Percentiles rank a stretch among this genome's conserved stretches.
Conservation (phyloP, 2,329 filamentous ascomycete species). For the Teratosphaeria gauchensis region DNA sequence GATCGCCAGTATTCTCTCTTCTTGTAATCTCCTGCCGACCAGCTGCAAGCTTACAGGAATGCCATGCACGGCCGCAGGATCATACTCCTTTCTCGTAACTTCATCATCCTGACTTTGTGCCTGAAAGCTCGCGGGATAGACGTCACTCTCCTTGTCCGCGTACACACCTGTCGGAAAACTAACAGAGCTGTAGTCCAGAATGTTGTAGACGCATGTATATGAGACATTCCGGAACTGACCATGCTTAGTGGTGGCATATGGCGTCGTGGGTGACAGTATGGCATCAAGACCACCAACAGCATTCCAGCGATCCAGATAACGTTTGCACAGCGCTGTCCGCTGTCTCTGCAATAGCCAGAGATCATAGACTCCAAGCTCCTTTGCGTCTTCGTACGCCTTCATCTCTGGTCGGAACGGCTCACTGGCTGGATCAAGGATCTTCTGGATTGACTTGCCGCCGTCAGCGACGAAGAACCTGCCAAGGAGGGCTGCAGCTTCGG, state of each 20-base stretch:
- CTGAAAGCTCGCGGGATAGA: conserved; percentile 13
- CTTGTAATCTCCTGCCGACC: conserved; percentile 23
- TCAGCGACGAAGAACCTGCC: conserved; percentile 40
- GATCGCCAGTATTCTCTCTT: conserved; percentile 27
- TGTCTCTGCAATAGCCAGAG: conserved; percentile 43
- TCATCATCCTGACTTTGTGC: conserved; percentile 31
- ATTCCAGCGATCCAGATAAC: conserved; percentile 38
- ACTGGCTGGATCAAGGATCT: conserved; percentile 30
- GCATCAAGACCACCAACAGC: conserved; percentile 33
- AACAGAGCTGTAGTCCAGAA: conserved; percentile 38
- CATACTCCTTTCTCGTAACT: conserved; percentile 26
- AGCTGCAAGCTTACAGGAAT: conserved; percentile 31
- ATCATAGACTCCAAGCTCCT: conserved; percentile 32
- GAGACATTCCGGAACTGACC: conserved; percentile 38
- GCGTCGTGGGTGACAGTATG: conserved; percentile 38
- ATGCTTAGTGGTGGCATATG: conserved; percentile 33
- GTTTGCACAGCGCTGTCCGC: conserved; percentile 32
- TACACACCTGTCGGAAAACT: conserved; percentile 35
- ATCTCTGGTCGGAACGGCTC: conserved; percentile 44
- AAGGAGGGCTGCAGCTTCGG: conserved; percentile 41
- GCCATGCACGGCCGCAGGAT: conserved; percentile 30
- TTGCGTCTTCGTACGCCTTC: conserved; percentile 33
- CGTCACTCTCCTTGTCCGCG: conserved; percentile 32
- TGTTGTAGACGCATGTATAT: conserved; percentile 35
- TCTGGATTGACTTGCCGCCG: conserved; percentile 39